Evolutionary conservation across 2,329 filamentous ascomycete genomes (phyloP), one percentile per base, ranked within the genome.

Genomic region (Diplocarpon mali): DNA sequence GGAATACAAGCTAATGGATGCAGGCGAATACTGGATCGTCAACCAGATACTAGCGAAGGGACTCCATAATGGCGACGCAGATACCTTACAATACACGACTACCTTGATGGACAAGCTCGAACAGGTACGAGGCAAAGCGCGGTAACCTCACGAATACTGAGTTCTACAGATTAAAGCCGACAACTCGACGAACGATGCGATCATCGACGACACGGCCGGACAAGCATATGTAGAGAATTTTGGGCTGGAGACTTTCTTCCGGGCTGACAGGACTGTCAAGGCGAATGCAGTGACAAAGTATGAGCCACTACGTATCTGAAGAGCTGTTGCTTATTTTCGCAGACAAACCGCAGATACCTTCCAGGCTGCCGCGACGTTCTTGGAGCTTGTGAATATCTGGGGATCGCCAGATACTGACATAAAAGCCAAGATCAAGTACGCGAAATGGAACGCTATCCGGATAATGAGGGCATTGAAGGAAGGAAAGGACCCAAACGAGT

Each of bases 191-290:
- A 85, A 96, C 58, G 86, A 93, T 60, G 84, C 88, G 13, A 80
- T 96, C 43, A 72, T 77, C 5, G 90, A 96, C 64, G 89, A 95
- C 56, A 69, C 80, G 1, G 86, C 84, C 3, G 90, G 87, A 1
- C 86, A 89, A 64, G 88, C 87, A 43, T 95, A 95, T 57, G 82
- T 96, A 38, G 89, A 96, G 64, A 84, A 95, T 62, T 98, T 98
- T 63, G 90, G 83, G 0, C 71, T 90, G 52, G 85, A 95, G 58
- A 89, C 88, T 0, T 89, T 98, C 0, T 77, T 96, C 58, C 76
- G 80, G 47, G 83, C 84, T 39, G 83, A 92, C 66, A 48, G 46
- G 37, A 40, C 48, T 31, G 38, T 53, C 34, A 50, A 47, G 38
- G 50, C 50, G 13, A 53, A 53, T 40, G 89, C 83, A 60, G 88